These are phyloP conservation scores for Pythium coloratum DNA, from an alignment of 352 stramenopile species.

Conservation along the genomic window DNA sequence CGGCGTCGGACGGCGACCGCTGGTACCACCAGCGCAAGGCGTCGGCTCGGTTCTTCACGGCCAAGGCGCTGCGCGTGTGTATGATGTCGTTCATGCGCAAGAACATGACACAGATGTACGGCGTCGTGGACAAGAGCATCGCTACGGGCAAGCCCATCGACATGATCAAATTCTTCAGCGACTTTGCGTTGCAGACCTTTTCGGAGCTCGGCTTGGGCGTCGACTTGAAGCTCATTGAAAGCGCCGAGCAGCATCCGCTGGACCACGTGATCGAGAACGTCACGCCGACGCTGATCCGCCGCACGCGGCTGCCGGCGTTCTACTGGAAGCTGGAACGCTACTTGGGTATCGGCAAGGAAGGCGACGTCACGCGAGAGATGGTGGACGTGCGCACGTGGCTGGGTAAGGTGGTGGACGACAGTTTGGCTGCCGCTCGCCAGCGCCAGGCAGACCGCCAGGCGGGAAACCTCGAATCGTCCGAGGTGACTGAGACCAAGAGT, in stretches of 20 bases:
- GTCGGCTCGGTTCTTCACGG: slow-evolving; percentile 29
- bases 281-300: slow-evolving; percentile 35
- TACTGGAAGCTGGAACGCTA: slow-evolving; percentile 57
- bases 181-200: slow-evolving; percentile 58
- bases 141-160: slow-evolving; percentile 6
- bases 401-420: slow-evolving; percentile 38
- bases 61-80: slow-evolving; percentile 7
- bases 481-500: slow-evolving; percentile 11
- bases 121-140: slow-evolving; percentile 18
- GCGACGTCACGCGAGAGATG: slow-evolving; percentile 29
- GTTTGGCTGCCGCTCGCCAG: slow-evolving; percentile 12
- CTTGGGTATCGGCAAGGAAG: slow-evolving; percentile 43
- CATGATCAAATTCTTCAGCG: slow-evolving; percentile 38
- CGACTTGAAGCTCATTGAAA: slow-evolving; percentile 40
- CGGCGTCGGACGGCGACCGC: slow-evolving; percentile 26
- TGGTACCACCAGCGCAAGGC: slow-evolving; percentile 39
- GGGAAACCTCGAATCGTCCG: background rate
- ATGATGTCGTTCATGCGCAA: slow-evolving; percentile 10
- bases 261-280: slow-evolving; percentile 39
- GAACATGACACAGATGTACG: slow-evolving; percentile 22
- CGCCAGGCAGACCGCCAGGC: background rate
- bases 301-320: slow-evolving; percentile 52
- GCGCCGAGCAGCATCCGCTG: slow-evolving; percentile 39
- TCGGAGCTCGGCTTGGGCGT: slow-evolving; percentile 49
- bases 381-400: slow-evolving; percentile 42